Conservation (phyloP, 169 alveolate species). For the Plasmodium vinckei region DNA sequence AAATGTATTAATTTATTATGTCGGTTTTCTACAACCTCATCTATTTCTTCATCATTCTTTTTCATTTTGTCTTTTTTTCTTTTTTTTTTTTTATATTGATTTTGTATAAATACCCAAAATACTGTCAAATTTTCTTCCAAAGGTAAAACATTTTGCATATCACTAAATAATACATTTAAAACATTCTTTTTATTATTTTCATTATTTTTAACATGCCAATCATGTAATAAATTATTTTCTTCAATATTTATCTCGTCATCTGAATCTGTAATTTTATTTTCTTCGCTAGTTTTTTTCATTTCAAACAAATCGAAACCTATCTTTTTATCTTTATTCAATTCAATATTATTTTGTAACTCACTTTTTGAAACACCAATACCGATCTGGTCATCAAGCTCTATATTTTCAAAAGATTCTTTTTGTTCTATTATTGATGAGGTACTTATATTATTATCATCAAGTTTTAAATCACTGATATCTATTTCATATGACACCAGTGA, state of each 20-base stretch:
- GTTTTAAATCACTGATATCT: not conserved
- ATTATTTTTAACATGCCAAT: conserved; percentile 20
- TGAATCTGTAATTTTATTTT: not conserved
- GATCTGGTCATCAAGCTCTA: not conserved
- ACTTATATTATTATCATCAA: not conserved
- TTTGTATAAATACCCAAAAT: conserved; percentile 74
- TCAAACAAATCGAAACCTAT: not conserved
- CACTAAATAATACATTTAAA: conserved; percentile 29
- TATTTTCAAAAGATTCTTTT: not conserved
- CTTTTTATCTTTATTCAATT: not conserved
- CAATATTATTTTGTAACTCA: not conserved
- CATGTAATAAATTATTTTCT: conserved; percentile 42
- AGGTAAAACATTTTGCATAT: conserved; percentile 61
- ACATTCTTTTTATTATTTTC: conserved; percentile 34
- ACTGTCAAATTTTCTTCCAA: conserved; percentile 54
- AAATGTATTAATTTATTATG: conserved; percentile 9
- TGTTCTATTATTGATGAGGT: not conserved
- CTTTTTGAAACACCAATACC: no score
- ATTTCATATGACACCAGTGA: not conserved
- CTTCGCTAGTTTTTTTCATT: not conserved
- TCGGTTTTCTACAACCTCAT: not conserved
- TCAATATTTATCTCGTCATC: not conserved
- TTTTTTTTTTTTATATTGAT: conserved; percentile 36
- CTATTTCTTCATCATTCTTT: not conserved
- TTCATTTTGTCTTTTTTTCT: conserved; percentile 5